Percentiles rank a stretch among this genome's conserved stretches.
Evolutionary conservation across 768 basidiomycete genomes (phyloP).

Genomic region (Boletus tylopilopsis): DNA sequence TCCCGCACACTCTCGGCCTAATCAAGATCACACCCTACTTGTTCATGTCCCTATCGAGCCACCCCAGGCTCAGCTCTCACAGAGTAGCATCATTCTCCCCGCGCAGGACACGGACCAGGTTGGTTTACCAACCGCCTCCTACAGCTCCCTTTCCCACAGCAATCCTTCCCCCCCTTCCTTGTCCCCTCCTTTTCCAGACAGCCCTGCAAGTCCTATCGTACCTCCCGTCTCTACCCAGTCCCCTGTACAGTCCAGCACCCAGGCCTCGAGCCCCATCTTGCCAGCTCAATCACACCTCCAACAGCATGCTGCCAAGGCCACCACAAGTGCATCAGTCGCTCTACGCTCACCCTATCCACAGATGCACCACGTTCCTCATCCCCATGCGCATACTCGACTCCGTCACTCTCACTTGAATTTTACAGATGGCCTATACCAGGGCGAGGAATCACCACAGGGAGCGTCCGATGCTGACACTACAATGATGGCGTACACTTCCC

Average conservation of each 20-base stretch:
- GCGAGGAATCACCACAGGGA: slow-evolving; percentile 25
- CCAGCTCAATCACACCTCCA: too few relatives aligned
- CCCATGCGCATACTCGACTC: slow-evolving; percentile 73
- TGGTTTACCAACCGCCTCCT: slow-evolving; percentile 14
- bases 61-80: slow-evolving; percentile 15
- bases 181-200: slow-evolving; percentile 22
- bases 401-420: slow-evolving; percentile 57
- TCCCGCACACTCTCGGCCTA: slow-evolving; percentile 12
- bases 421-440: slow-evolving; percentile 36
- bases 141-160: slow-evolving; percentile 20
- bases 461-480: slow-evolving; percentile 35
- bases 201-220: slow-evolving; percentile 7
- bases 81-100: slow-evolving; percentile 17
- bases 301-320: slow-evolving; percentile 28
- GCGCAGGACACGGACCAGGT: slow-evolving; percentile 9
- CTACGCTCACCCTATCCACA: slow-evolving; percentile 57
- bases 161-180: slow-evolving; percentile 21
- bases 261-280: slow-evolving; percentile 16
- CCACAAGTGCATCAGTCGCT: slow-evolving; percentile 40
- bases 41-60: slow-evolving; percentile 2
- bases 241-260: slow-evolving; percentile 19
- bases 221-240: slow-evolving; percentile 19
- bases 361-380: slow-evolving; percentile 81
- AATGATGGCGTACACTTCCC: slow-evolving; percentile 46
- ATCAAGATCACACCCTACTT: slow-evolving; percentile 6